Evolutionary conservation across 2,329 filamentous ascomycete genomes (phyloP).

Genomic region (Thelonectria olida): DNA sequence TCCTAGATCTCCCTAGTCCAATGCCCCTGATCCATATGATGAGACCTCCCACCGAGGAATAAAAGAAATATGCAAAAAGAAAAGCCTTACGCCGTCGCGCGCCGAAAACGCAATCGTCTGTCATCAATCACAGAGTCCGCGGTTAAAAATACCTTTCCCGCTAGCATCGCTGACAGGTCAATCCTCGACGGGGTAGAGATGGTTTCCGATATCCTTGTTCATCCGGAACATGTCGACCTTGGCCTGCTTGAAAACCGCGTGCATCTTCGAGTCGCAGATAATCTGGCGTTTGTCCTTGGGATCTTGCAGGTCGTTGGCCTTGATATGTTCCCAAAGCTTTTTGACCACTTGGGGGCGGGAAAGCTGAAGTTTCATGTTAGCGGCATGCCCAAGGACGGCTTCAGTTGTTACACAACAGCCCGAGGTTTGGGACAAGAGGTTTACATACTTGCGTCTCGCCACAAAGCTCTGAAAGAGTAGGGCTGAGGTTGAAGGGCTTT

Average conservation of each 20-base stretch:
- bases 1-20: conserved; percentile 1
- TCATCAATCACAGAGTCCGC: conserved; percentile 23
- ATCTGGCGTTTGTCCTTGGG: conserved; percentile 93
- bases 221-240: conserved; percentile 99
- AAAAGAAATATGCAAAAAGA: conserved; percentile 37
- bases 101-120: conserved; percentile 38
- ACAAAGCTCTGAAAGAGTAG: conserved; percentile 73
- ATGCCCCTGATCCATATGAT: conserved; percentile 30
- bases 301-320: conserved; percentile 86
- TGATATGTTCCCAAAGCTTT: conserved; percentile 96
- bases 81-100: conserved; percentile 41
- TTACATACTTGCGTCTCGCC: conserved; percentile 71
- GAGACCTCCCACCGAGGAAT: conserved; percentile 34
- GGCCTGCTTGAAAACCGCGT: conserved; percentile 89
- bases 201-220: conserved; percentile 94
- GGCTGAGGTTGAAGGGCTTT: conserved; percentile 81
- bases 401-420: too few species aligned
- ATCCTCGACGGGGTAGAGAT: conserved; percentile 78
- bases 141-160: not conserved
- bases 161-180: not conserved
- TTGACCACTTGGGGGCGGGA: conserved; percentile 96
- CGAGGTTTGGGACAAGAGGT: too few species aligned
- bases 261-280: conserved; percentile 89
- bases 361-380: conserved; percentile 66
- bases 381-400: not conserved